Evolutionary conservation across 2,329 filamentous ascomycete genomes (phyloP).

Genomic region (Pseudogymnoascus sp.): DNA sequence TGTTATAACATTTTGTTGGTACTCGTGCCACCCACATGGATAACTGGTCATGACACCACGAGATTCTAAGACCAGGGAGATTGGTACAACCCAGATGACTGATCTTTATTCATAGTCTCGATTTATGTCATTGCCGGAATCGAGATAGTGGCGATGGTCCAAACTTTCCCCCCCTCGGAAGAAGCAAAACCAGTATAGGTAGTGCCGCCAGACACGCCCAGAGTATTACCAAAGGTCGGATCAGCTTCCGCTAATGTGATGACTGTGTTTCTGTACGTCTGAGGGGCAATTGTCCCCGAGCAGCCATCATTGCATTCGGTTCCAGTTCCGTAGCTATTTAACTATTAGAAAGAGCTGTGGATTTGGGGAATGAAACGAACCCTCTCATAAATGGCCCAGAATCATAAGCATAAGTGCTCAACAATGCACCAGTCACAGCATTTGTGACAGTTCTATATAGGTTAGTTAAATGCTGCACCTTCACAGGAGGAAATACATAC

Average conservation of each 20-base stretch:
- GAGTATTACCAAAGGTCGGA: slow-evolving; percentile 26
- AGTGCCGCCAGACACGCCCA: slow-evolving; percentile 26
- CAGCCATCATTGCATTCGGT: slow-evolving; percentile 35
- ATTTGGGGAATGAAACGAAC: slow-evolving; percentile 11
- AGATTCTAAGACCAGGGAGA: not conserved
- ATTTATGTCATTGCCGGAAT: slow-evolving; percentile 28
- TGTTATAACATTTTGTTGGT: not conserved
- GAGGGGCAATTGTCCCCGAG: slow-evolving; percentile 32
- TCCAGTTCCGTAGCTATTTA: slow-evolving; percentile 30
- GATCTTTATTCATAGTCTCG: not conserved
- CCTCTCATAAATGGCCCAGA: slow-evolving; percentile 33
- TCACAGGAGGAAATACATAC: slow-evolving; percentile 12
- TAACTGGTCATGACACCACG: not conserved
- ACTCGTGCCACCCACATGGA: not conserved
- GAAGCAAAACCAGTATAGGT: slow-evolving; percentile 30
- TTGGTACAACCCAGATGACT: too few relatives aligned
- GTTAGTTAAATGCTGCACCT: not conserved
- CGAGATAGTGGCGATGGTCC: slow-evolving; percentile 32
- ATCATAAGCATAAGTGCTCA: slow-evolving; percentile 31
- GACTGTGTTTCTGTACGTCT: slow-evolving; percentile 34
- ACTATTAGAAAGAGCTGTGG: too few relatives aligned
- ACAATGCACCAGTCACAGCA: slow-evolving; percentile 27
- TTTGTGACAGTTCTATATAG: slow-evolving; percentile 26
- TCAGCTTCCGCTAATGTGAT: slow-evolving; percentile 33
- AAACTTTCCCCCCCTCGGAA: slow-evolving; percentile 31